Evolutionary conservation across 179 eudicot genomes (phyloP).

Genomic region (Spinacia oleracea): DNA sequence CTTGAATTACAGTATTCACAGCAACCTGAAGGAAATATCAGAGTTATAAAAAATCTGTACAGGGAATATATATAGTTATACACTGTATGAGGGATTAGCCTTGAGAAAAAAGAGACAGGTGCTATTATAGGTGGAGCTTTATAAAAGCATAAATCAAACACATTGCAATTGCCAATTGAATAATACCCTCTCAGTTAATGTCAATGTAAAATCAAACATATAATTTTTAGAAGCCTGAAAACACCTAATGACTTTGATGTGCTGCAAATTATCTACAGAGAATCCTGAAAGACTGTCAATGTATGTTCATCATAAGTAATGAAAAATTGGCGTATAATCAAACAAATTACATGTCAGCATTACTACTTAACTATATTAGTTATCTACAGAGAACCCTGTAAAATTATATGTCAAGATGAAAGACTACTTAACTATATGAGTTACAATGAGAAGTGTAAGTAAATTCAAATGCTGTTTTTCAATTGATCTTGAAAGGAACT

Average conservation of each 20-base stretch:
- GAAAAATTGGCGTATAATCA: not conserved
- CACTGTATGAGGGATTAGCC: not conserved
- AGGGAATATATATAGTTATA: not conserved
- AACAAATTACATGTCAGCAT: no score
- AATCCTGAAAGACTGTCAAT: not conserved
- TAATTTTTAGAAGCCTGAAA: not conserved
- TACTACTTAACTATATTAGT: no score
- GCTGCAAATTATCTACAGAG: not conserved
- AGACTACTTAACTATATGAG: no score
- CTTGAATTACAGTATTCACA: slow-evolving; percentile 68
- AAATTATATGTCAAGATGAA: no score
- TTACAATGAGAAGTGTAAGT: no score
- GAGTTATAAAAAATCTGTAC: not conserved
- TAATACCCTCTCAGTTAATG: not conserved
- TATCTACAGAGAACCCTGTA: no score
- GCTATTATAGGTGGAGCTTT: not conserved
- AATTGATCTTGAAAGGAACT: not conserved
- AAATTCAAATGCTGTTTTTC: not conserved
- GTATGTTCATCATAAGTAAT: no score
- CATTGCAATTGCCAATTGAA: not conserved
- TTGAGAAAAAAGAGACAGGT: not conserved
- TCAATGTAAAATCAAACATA: not conserved
- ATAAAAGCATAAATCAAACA: not conserved
- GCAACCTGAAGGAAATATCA: slow-evolving; percentile 52
- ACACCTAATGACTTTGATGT: not conserved